Evolutionary conservation across 768 basidiomycete species (phyloP), one percentile per base, ranked within the genome.

Genomic region (Mycena rebaudengoi): DNA sequence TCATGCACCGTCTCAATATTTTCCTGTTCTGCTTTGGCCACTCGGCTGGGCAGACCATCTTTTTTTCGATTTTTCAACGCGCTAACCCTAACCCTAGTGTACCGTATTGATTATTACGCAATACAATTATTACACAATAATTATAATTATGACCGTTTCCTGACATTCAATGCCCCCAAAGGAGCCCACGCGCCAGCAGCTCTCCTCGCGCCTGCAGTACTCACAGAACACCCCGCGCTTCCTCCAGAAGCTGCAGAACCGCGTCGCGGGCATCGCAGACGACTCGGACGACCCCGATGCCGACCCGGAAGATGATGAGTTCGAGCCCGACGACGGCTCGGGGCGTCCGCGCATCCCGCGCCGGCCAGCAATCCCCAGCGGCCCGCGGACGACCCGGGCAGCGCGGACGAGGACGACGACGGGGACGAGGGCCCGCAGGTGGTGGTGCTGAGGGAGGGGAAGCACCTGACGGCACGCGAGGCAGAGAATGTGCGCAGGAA

Each of bases 381-480:
- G 32, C 90, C 90, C 0, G n/a, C n/a, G n/a, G 84, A 80, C 13
- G 84, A 86, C 46, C 86, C 92, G 58, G 88, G 86, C 8, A 91
- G 91, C 50, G 91, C 90, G 67, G 91, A 85, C 13, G 88, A 89
- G 52, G 92, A 94, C 60, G 89, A 88, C 60, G 80, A 81, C 5
- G 85, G 74, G 0, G 95, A 95, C 69, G 95, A 96, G 75, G 89
- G 85, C 67, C 95, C 95, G 3, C 92, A 94, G 72, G 88, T 98
- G 8, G 94, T 98, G 4, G 95, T 97, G 10, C 74, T 98, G 67
- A 94, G 86, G 71, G 86, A 91, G 67, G 95, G 96, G 26, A 96
- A 94, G 73, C 96, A 98, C 79, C 81, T 98, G 41, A 87, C 86
- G 2, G 89, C 85, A 65, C 78, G 84, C 56, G 93, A 97, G 70